These are phyloP conservation scores for Dentipellis fragilis DNA, from an alignment of 768 basidiomycete genomes.

Conservation along the genomic window DNA sequence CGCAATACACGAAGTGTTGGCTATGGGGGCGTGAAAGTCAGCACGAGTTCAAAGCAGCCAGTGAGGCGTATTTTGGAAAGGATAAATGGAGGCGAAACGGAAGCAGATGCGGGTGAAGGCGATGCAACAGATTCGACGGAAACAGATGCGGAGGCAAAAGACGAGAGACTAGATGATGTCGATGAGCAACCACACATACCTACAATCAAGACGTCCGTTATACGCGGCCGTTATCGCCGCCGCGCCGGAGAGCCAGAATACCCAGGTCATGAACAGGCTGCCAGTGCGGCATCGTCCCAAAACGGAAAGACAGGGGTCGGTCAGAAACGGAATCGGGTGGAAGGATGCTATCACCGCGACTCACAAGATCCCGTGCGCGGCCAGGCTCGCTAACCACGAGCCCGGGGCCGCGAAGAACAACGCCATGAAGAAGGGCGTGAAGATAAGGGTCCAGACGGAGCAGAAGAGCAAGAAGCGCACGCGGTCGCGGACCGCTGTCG, in stretches of 20 bases:
- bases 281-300: not conserved
- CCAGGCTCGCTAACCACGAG: slow-evolving; percentile 3
- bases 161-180: not conserved
- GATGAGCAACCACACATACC: not conserved
- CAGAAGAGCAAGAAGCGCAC: slow-evolving; percentile 13
- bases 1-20: slow-evolving; percentile 5
- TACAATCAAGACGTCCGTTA: slow-evolving; percentile 6
- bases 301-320: not conserved
- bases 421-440: slow-evolving; percentile 10
- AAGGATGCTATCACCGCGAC: not conserved
- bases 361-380: slow-evolving; percentile 10
- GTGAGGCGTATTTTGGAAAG: not conserved
- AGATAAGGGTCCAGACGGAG: slow-evolving; percentile 12
- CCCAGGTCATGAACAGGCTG: slow-evolving; percentile 14
- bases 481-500: slow-evolving; percentile 42
- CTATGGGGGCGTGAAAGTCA: not conserved
- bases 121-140: not conserved
- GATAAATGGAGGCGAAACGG: not conserved
- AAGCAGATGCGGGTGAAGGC: not conserved
- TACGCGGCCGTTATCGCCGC: slow-evolving; percentile 9
- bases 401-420: not conserved
- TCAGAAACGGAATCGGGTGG: not conserved
- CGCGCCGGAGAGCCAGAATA: slow-evolving; percentile 16
- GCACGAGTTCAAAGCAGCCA: not conserved
- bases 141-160: not conserved